Conservation (phyloP, 2,329 filamentous ascomycete species). For the Apiospora hydei region DNA sequence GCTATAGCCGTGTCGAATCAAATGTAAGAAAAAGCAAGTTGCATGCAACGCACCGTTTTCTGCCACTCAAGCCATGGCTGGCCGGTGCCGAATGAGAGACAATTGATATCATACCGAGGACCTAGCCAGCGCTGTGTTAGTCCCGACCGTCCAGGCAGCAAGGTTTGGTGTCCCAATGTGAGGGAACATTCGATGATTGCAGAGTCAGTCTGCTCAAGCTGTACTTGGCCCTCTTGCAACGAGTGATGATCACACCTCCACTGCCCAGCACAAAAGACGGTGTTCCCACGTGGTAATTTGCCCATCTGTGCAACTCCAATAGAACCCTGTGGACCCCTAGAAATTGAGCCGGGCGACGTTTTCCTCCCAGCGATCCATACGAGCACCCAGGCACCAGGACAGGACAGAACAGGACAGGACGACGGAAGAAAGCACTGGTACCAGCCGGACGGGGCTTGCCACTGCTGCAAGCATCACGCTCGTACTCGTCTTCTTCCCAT, state of each 20-base stretch:
- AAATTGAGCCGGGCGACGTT: slow-evolving; percentile 8
- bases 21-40: not conserved
- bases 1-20: not conserved
- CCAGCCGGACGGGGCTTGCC: not conserved
- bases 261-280: not conserved
- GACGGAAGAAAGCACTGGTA: not conserved
- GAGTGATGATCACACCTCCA: not conserved
- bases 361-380: slow-evolving; percentile 1
- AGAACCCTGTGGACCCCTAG: slow-evolving; percentile 3
- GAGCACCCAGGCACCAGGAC: slow-evolving; percentile 5
- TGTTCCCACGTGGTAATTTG: slow-evolving; percentile 21
- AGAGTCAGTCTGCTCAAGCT: not conserved
- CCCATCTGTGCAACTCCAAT: slow-evolving; percentile 6
- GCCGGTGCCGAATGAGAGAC: not conserved
- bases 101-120: not conserved
- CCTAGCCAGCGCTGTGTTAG: not conserved
- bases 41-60: not conserved
- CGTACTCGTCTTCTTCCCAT: not conserved
- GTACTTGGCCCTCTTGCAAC: not conserved
- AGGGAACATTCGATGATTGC: not conserved
- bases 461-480: not conserved
- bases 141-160: slow-evolving; percentile 4
- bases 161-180: not conserved
- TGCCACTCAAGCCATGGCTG: not conserved
- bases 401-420: not conserved